Conservation (phyloP, 2,329 filamentous ascomycete genomes). For the Raffaelea arxii region DNA sequence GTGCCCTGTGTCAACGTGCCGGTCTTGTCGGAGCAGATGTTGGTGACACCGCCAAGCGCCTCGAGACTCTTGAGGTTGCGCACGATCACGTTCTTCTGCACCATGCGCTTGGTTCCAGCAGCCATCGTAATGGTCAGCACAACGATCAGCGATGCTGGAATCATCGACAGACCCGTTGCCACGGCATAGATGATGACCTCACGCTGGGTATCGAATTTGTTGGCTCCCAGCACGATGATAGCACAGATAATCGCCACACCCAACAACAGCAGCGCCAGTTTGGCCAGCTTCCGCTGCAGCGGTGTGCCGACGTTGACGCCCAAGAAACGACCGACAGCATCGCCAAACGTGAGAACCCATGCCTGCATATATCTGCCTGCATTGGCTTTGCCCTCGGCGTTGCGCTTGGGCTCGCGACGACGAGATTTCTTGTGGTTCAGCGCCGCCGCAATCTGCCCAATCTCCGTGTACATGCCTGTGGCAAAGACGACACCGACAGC, state of each 20-base stretch:
- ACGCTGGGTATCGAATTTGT: slow-evolving; percentile 35
- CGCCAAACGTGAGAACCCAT: slow-evolving; percentile 32
- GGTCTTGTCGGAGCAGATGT: slow-evolving; percentile 55
- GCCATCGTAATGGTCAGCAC: slow-evolving; percentile 10
- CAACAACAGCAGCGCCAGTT: slow-evolving; percentile 54
- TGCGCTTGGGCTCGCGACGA: slow-evolving; percentile 32
- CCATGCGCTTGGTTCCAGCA: slow-evolving; percentile 24
- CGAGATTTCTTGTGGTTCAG: slow-evolving; percentile 43
- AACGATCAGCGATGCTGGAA: not conserved
- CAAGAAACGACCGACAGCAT: slow-evolving; percentile 49
- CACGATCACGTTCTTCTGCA: slow-evolving; percentile 43
- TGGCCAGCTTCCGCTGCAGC: slow-evolving; percentile 55
- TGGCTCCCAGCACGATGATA: slow-evolving; percentile 54
- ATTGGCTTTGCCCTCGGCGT: slow-evolving; percentile 36
- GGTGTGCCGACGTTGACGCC: slow-evolving; percentile 58
- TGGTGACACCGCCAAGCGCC: slow-evolving; percentile 43
- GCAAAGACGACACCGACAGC: slow-evolving; percentile 49
- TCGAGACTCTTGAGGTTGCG: slow-evolving; percentile 46
- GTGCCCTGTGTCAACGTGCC: slow-evolving; percentile 55
- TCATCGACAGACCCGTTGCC: not conserved
- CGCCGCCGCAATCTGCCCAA: slow-evolving; percentile 53
- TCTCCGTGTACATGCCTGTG: slow-evolving; percentile 51
- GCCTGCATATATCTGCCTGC: slow-evolving; percentile 34
- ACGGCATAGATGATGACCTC: slow-evolving; percentile 36
- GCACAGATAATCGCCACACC: slow-evolving; percentile 54